Evolutionary conservation across 2,329 filamentous ascomycete species (phyloP), one percentile per base, ranked within the genome.

Genomic region (Cadophora sp.): DNA sequence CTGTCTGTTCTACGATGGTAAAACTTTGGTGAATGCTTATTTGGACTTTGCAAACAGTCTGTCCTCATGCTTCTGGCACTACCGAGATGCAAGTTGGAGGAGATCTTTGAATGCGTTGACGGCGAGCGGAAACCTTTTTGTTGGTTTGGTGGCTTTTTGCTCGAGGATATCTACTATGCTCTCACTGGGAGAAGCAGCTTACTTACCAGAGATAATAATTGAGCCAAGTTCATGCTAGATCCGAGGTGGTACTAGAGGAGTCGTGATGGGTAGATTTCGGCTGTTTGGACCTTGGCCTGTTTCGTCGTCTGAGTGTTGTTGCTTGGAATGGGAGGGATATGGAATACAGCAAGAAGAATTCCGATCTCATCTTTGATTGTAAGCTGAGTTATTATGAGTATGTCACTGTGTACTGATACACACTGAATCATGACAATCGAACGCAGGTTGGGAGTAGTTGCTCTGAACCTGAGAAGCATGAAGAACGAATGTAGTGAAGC

Each of bases 231-330:
- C 9, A 22, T 58, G 9, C 53, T 41, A 22, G 33, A 58, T 41
- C 13, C 16, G 55, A 59, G 4, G 36, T 24, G 20, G 36, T 59
- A 43, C 16, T 47, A 18, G 30, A 60, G 39, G 39, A 47, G 13
- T 20, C 16, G 16, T 45, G 24, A 39, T 47, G 24, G 58, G 41
- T 33, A 16, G 24, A 60, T 60, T 47, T 60, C 58, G 58, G 58
- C 58, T n/a, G 58, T 33, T 60, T 22, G 41, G 41, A 60, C 2
- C 58, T 60, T 47, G 58, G 58, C 58, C 45, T 30, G 58, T 60
- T 60, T 60, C 58, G 58, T 33, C 13, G 24, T 22, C n/a, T 27
- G 22, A 22, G 27, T 16, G 24, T 18, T 20, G 30, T 11, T 16
- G 18, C 41, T 47, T 48, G 58, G 58, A 33, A 11, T 41, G 24